These are phyloP conservation scores for Lactarius sanguifluus DNA, from an alignment of 768 basidiomycete species.

Conservation along the genomic window DNA sequence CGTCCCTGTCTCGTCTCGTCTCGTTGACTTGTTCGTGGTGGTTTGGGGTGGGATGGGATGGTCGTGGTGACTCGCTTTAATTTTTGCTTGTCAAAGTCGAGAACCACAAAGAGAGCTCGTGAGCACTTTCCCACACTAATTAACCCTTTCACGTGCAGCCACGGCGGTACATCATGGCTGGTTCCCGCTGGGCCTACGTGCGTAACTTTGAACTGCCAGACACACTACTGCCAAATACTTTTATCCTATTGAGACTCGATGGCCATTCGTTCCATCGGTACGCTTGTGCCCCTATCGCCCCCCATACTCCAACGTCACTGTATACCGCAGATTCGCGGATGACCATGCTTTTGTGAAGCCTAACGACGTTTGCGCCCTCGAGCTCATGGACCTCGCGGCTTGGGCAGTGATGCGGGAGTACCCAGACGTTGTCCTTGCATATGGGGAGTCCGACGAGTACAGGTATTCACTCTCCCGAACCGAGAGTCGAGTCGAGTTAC, in stretches of 20 bases:
- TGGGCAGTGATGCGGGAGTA: slow-evolving; percentile 76
- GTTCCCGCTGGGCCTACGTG: slow-evolving; percentile 91
- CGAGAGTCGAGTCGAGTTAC: not conserved
- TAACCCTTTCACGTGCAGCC: not conserved
- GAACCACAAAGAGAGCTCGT: slow-evolving; percentile 10
- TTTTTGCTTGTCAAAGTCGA: slow-evolving; percentile 3
- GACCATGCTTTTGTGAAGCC: slow-evolving; percentile 84
- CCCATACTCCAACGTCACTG: not conserved
- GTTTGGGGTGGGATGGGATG: not conserved
- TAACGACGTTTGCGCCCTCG: slow-evolving; percentile 83
- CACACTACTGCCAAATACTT: slow-evolving; percentile 77
- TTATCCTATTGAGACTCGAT: slow-evolving; percentile 83
- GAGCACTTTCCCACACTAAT: slow-evolving; percentile 24
- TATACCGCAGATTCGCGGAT: slow-evolving; percentile 71
- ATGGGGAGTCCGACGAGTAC: slow-evolving; percentile 97
- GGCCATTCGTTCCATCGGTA: slow-evolving; percentile 94
- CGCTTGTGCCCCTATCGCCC: slow-evolving; percentile 21
- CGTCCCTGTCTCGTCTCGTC: not conserved
- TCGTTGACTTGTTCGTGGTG: not conserved
- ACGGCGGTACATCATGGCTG: slow-evolving; percentile 68
- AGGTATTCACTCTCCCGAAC: slow-evolving; percentile 49
- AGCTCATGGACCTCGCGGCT: slow-evolving; percentile 93
- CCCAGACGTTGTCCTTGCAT: slow-evolving; percentile 81
- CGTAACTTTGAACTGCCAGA: slow-evolving; percentile 88
- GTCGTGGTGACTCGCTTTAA: slow-evolving; percentile 3